These are phyloP conservation scores for Trichosporon inkin DNA, from an alignment of 1,284 basidiomycete species.

Conservation along the genomic window DNA sequence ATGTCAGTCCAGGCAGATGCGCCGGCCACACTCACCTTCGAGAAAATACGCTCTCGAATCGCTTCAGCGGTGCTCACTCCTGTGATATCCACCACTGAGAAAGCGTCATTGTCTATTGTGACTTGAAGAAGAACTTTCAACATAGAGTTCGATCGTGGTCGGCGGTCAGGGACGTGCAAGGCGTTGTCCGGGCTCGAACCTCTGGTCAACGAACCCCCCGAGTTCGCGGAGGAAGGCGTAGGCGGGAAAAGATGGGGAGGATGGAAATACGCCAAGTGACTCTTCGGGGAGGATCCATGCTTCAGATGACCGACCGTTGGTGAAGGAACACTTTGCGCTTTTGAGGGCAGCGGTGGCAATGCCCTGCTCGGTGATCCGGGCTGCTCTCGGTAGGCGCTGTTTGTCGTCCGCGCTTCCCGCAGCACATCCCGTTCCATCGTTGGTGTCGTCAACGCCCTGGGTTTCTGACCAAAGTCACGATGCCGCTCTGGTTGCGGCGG, in stretches of 20 bases:
- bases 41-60: conserved; percentile 78
- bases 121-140: conserved; percentile 52
- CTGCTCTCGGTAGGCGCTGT: conserved; percentile 5
- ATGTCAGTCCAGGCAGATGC: background rate
- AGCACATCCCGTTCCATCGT: background rate
- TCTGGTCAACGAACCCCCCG: conserved; percentile 13
- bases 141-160: conserved; percentile 23
- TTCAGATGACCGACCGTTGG: conserved; percentile 7
- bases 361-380: conserved; percentile 35
- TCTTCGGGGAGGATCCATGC: conserved; percentile 8
- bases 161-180: conserved; percentile 7
- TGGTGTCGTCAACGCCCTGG: conserved; percentile 39
- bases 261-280: conserved; percentile 15
- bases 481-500: conserved; percentile 47
- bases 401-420: background rate
- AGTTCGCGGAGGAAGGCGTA: conserved; percentile 9
- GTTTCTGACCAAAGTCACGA: conserved; percentile 11
- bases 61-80: conserved; percentile 64
- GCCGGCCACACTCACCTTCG: conserved; percentile 58
- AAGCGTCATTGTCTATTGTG: conserved; percentile 75
- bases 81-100: conserved; percentile 71
- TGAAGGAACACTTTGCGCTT: conserved; percentile 12
- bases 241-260: conserved; percentile 17
- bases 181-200: conserved; percentile 41
- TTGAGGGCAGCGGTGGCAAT: conserved; percentile 35